phyloP scores from a whole-genome alignment of 768 basidiomycete species.

The Lentinula guzmanii region DNA sequence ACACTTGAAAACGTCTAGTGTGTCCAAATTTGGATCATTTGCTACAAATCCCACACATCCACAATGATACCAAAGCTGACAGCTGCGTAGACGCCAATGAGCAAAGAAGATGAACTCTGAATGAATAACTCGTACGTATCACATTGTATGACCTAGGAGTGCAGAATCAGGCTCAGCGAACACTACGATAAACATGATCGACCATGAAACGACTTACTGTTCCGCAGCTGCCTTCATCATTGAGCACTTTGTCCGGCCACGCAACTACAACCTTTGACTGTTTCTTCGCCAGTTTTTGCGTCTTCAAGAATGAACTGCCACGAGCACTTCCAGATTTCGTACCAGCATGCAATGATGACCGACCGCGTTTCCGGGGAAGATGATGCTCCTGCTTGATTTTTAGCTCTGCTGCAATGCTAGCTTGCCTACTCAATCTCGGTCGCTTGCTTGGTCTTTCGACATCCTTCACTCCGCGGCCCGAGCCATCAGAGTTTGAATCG shows the following conservation, averaged over 20 bases:
- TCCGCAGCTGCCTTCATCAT: background rate
- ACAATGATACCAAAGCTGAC: conserved; percentile 3
- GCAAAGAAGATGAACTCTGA: background rate
- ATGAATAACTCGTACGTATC: background rate
- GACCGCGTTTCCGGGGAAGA: background rate
- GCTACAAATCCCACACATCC: conserved; percentile 3
- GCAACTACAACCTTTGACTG: background rate
- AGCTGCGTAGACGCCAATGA: background rate
- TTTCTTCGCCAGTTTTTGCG: background rate
- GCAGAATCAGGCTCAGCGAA: background rate
- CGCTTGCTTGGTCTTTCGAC: background rate
- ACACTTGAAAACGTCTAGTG: background rate
- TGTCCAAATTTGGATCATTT: background rate
- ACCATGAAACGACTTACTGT: background rate
- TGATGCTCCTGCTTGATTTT: background rate
- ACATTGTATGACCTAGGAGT: background rate
- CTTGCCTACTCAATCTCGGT: background rate
- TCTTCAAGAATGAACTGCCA: background rate
- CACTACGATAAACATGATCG: background rate
- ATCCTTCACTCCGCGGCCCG: background rate
- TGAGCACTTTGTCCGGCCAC: background rate
- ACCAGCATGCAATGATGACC: background rate
- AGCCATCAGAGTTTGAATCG: background rate
- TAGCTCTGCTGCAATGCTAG: background rate
- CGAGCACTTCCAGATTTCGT: background rate